Conservation (phyloP, 2,329 filamentous ascomycete genomes). For the Tolypocladium amazonense region DNA sequence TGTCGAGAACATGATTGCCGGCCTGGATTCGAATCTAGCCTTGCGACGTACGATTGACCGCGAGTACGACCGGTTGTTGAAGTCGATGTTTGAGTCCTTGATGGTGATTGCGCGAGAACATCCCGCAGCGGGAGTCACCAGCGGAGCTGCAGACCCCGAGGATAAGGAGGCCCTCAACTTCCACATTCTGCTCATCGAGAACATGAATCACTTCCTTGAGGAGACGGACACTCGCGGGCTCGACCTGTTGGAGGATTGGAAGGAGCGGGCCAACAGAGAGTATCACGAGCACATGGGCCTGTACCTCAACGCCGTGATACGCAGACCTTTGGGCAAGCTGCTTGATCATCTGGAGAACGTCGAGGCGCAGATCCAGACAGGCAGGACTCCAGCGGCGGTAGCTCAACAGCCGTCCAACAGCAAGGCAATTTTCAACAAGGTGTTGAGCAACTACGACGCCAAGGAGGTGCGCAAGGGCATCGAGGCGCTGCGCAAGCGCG, state of each 20-base stretch:
- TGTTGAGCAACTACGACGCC: slow-evolving; percentile 67
- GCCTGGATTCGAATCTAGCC: slow-evolving; percentile 43
- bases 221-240: slow-evolving; percentile 71
- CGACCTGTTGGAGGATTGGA: slow-evolving; percentile 74
- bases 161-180: slow-evolving; percentile 97
- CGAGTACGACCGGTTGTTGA: slow-evolving; percentile 81
- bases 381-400: slow-evolving; percentile 52
- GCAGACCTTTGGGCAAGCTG: slow-evolving; percentile 78
- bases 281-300: slow-evolving; percentile 78
- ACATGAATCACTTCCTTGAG: slow-evolving; percentile 96
- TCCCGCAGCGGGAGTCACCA: slow-evolving; percentile 35
- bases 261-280: slow-evolving; percentile 64
- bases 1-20: slow-evolving; percentile 72
- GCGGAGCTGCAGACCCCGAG: slow-evolving; percentile 49
- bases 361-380: slow-evolving; percentile 56
- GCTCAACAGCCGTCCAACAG: slow-evolving; percentile 75
- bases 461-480: slow-evolving; percentile 87
- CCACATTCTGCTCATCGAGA: slow-evolving; percentile 94
- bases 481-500: slow-evolving; percentile 76
- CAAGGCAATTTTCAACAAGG: slow-evolving; percentile 74
- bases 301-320: slow-evolving; percentile 81
- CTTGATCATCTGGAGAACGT: slow-evolving; percentile 87
- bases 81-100: slow-evolving; percentile 93
- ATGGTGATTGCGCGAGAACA: slow-evolving; percentile 82
- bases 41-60: slow-evolving; percentile 72